Conservation (phyloP, 75 land plant genomes). For the Azolla pinnata region DNA sequence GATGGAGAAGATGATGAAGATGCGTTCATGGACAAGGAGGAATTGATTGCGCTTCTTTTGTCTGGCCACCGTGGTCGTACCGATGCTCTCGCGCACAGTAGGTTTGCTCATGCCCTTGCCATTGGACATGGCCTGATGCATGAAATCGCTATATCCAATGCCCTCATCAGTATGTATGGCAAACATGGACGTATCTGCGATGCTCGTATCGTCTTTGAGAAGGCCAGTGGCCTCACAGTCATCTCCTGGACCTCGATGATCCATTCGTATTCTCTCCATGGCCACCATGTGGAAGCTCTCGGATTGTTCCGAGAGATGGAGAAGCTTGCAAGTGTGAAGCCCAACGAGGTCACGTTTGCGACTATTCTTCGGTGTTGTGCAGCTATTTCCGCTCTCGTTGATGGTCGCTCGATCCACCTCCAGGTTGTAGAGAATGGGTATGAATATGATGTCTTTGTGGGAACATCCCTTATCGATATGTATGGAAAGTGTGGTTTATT, state of each 20-base stretch:
- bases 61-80: no score
- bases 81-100: no score
- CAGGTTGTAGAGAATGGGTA: constrained; percentile 10
- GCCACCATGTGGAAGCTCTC: constrained; percentile 24
- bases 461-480: constrained; percentile 34
- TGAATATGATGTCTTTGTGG: constrained; percentile 11
- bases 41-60: no score
- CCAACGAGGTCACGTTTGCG: constrained; percentile 11
- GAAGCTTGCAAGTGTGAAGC: constrained; percentile 9
- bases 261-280: constrained; percentile 21
- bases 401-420: constrained; percentile 11
- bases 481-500: constrained; percentile 47
- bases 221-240: constrained; percentile 15
- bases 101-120: no score
- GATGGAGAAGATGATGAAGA: no score
- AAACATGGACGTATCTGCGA: constrained; percentile 24
- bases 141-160: no score
- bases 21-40: no score
- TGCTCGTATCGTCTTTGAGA: constrained; percentile 14
- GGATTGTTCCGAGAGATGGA: constrained; percentile 25
- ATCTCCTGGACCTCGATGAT: constrained; percentile 39
- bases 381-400: background rate
- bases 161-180: constrained; percentile 31
- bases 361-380: constrained; percentile 15
- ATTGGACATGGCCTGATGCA: no score